Percentiles rank a stretch among this genome's conserved stretches.
These are phyloP conservation scores for Ceratocystis lukuohia DNA, from an alignment of 2,329 filamentous ascomycete species.

Conservation along the genomic window DNA sequence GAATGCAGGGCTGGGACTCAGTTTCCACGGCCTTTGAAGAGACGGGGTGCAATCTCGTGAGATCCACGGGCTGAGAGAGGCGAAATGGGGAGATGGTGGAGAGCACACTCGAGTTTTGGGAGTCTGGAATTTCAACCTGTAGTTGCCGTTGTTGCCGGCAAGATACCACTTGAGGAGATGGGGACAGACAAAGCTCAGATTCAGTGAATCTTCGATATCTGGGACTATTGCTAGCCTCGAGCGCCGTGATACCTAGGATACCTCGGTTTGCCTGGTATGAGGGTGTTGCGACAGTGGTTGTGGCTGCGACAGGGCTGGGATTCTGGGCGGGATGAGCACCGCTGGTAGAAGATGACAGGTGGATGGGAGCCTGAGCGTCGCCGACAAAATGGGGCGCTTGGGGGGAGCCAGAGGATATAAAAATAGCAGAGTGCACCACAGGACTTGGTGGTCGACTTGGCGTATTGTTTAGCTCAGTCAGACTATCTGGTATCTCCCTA, in stretches of 20 bases:
- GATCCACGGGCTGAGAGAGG: background rate
- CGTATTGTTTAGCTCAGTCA: background rate
- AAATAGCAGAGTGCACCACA: background rate
- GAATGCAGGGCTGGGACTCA: background rate
- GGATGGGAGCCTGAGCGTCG: background rate
- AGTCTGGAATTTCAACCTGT: constrained; percentile 14
- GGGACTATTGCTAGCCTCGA: background rate
- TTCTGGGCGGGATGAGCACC: background rate
- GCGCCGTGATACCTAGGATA: background rate
- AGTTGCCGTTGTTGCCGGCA: background rate
- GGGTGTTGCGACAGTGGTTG: background rate
- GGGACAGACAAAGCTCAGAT: background rate
- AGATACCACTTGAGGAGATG: background rate
- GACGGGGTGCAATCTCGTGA: background rate
- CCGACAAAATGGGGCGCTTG: background rate
- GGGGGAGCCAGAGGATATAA: background rate
- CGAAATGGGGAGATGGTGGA: background rate
- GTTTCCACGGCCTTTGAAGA: background rate
- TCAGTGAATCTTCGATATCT: background rate
- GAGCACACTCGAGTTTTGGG: constrained; percentile 8
- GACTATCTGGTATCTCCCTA: background rate
- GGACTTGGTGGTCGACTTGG: background rate
- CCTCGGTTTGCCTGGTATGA: background rate
- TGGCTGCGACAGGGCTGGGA: background rate
- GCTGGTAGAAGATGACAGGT: background rate